phyloP scores from a whole-genome alignment of 306 rosid species.

The Benincasa hispida region DNA sequence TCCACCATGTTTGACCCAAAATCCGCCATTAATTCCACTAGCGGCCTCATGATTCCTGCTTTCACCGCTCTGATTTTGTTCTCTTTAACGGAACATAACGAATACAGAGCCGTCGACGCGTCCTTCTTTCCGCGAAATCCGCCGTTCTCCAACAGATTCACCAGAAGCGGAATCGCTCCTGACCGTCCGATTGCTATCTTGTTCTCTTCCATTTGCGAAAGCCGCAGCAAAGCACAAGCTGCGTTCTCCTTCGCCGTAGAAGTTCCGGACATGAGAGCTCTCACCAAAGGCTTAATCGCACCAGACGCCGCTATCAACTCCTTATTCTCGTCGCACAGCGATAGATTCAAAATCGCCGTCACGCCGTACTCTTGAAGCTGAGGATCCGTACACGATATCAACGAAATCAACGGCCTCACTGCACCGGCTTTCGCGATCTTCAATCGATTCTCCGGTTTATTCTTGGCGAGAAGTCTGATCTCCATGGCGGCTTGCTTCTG shows the following conservation, averaged over 20 bases:
- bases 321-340: constrained; percentile 87
- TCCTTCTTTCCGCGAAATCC: constrained; percentile 77
- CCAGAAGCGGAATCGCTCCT: constrained; percentile 76
- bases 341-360: constrained; percentile 80
- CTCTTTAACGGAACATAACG: constrained; percentile 66
- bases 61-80: constrained; percentile 73
- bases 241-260: constrained; percentile 86
- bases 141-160: constrained; percentile 57
- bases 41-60: constrained; percentile 77
- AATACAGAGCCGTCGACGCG: constrained; percentile 84
- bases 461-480: constrained; percentile 81
- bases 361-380: constrained; percentile 97
- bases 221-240: constrained; percentile 75
- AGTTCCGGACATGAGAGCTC: constrained; percentile 50
- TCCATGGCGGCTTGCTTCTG: constrained; percentile 94
- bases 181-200: constrained; percentile 71
- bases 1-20: constrained; percentile 88
- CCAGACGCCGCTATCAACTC: constrained; percentile 61
- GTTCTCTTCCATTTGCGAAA: constrained; percentile 64
- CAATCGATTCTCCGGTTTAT: constrained; percentile 68
- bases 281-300: constrained; percentile 67
- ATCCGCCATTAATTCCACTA: constrained; percentile 89
- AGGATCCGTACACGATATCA: constrained; percentile 49
- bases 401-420: constrained; percentile 59
- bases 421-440: constrained; percentile 73